Evolutionary conservation across 2,329 filamentous ascomycete genomes (phyloP), one percentile per base, ranked within the genome.

Genomic region (Aureobasidium lini): DNA sequence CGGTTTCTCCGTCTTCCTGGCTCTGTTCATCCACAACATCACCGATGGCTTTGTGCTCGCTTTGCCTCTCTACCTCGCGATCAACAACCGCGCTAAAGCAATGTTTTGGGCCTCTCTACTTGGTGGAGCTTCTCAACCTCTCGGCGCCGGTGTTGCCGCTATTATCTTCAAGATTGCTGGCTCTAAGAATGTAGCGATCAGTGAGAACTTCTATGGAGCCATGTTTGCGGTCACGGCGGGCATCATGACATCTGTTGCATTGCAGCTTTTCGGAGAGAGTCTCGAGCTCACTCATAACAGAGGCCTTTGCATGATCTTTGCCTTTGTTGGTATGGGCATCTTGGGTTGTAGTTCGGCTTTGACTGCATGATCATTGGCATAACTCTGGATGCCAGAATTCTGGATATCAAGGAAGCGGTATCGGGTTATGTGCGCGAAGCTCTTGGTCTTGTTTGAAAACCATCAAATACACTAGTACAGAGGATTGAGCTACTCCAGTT

Each of bases 1-100:
- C 0, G 94, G 94, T 18, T 85, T 96, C 73, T 88, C 89, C 56
- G 90, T 99, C 58, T 99, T 99, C 75, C 83, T 97, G 72, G 93
- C 94, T 0, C 82, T 99, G 7, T 96, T 96, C 70, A 93, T 99
- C 61, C 94, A 99, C 80, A 99, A 97, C 75, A 95, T 99, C 68
- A 92, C 90, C 31, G 94, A 99, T 76, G 94, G 94, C 1, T 97
- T 97, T 70, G 90, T 92, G 62, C 88, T 99, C 81, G 90, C 91
- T 0, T 77, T 99, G 0, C 94, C 94, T 0, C 79, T 99, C 0
- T 99, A 95, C 73, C 88, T 99, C 68, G 94, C 94, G 1, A 83
- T 96, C 34, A 83, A 87, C 62, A 93, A 86, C 61, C 87, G 91
- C 47, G 77, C 84, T 69, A 87, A 86, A 66, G 93, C 94, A 16